Conservation (phyloP, 2,329 filamentous ascomycete species). For the Aspergillus unguis region DNA sequence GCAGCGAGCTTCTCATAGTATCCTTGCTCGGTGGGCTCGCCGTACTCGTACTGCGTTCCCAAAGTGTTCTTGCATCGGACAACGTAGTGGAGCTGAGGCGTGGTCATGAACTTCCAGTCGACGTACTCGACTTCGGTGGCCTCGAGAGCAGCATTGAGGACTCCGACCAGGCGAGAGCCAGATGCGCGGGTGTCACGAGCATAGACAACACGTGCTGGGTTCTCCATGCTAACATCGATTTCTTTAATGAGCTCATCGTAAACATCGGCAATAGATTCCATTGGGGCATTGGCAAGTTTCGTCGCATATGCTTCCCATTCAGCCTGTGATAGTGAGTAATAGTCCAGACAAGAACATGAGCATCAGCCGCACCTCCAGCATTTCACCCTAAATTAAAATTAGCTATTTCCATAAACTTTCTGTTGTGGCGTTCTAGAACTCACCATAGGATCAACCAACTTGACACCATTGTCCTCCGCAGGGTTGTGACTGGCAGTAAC, state of each 20-base stretch:
- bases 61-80: conserved; percentile 92
- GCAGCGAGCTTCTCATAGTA: conserved; percentile 91
- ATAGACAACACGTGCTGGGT: conserved; percentile 77
- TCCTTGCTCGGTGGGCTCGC: conserved; percentile 80
- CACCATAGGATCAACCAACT: conserved; percentile 91
- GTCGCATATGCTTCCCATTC: conserved; percentile 92
- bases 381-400: conserved; percentile 64
- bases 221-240: conserved; percentile 69
- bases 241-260: conserved; percentile 73
- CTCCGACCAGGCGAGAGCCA: conserved; percentile 74
- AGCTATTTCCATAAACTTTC: conserved; percentile 10
- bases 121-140: conserved; percentile 70
- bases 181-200: conserved; percentile 92
- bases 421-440: conserved; percentile 12
- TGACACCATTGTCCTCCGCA: conserved; percentile 84
- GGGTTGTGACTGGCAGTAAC: conserved; percentile 93
- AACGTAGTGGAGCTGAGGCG: conserved; percentile 96
- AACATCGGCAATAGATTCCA: conserved; percentile 70
- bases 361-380: conserved; percentile 69
- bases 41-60: conserved; percentile 81
- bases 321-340: conserved; percentile 43
- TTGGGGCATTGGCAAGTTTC: conserved; percentile 76
- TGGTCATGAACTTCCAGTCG: conserved; percentile 90
- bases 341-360: conserved; percentile 4
- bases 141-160: conserved; percentile 74